Evolutionary conservation across 2,329 filamentous ascomycete species (phyloP), one percentile per base, ranked within the genome.

Genomic region (Calonectria naviculata): DNA sequence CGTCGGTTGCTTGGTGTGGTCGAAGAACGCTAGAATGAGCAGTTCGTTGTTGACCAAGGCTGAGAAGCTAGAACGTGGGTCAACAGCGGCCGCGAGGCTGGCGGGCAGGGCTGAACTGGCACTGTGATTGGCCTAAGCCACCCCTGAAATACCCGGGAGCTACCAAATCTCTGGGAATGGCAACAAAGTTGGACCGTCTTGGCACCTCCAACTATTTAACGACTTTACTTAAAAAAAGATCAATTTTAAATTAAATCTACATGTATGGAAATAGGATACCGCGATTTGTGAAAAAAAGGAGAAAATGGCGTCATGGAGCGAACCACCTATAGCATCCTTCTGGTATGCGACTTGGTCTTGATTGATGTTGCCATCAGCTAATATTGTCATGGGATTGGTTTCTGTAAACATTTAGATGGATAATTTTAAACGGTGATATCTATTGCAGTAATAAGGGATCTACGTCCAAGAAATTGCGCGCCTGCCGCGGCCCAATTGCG

Each of bases 81-180:
- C 62, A 41, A 56, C n/a, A 31, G 54, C 24, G 60, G 44, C 31
- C 26, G 52, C 41, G 58, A 67, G 67, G 64, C 63, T 73, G 52
- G 29, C 13, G 19, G 31, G 44, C 34, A 60, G 56, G 62, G 71
- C 67, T 49, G 47, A 24, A 17, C 13, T 29, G 7, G 36, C 21
- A 46, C 36, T 34, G 10, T 73, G 71, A 78, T 75, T 77, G 73
- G 73, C 26, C 24, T 3, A 62, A 72, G 73, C 76, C 73, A 77
- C 76, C 74, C 75, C 70, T 78, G 74, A 78, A 73, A 73, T 78
- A n/a, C n/a, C 69, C 71, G 72, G 75, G 73, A 71, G 54, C 71
- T 58, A 58, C 49, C 70, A 75, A 56, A 76, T 65, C 63, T 76
- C 77, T 74, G 76, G 70, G 73, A 73, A 71, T 68, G 38, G 64